These are phyloP conservation scores for Hsuehochloa calcarea DNA, from an alignment of 176 grass and related monocot species.

Conservation along the genomic window DNA sequence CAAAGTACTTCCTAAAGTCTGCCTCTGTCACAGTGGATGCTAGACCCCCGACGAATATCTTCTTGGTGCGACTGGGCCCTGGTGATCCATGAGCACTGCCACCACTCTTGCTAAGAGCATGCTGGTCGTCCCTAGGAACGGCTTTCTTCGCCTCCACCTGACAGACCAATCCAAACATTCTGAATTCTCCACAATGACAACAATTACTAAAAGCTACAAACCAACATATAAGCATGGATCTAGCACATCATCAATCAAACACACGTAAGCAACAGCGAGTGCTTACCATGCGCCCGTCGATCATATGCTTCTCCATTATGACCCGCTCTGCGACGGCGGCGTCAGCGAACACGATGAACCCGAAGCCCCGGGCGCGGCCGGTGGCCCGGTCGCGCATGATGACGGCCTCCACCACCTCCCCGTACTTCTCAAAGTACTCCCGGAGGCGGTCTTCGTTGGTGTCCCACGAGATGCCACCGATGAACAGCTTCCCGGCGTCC, in stretches of 20 bases:
- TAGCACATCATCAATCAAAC: slow-evolving; percentile 29
- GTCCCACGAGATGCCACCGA: slow-evolving; percentile 97
- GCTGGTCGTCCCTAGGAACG: slow-evolving; percentile 77
- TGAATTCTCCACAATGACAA: slow-evolving; percentile 3
- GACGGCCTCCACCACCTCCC: slow-evolving; percentile 86
- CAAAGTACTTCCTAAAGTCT: slow-evolving; percentile 83
- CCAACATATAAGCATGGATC: slow-evolving; percentile 18
- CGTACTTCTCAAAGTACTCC: slow-evolving; percentile 80
- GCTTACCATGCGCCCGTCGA: slow-evolving; percentile 85
- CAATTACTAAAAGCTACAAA: slow-evolving; percentile 3
- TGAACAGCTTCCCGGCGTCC: slow-evolving; percentile 81
- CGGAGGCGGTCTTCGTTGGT: slow-evolving; percentile 86
- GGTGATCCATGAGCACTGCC: slow-evolving; percentile 62
- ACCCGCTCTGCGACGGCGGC: slow-evolving; percentile 61
- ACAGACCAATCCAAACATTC: slow-evolving; percentile 39
- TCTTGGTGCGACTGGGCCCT: slow-evolving; percentile 67
- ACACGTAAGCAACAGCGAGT: background rate
- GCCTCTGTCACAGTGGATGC: slow-evolving; percentile 78
- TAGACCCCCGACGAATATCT: slow-evolving; percentile 90
- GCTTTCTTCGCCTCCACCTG: slow-evolving; percentile 98
- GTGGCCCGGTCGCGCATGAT: slow-evolving; percentile 84
- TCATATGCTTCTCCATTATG: slow-evolving; percentile 83
- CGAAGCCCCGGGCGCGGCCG: slow-evolving; percentile 74
- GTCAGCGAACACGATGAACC: slow-evolving; percentile 86
- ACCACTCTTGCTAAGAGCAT: slow-evolving; percentile 52